Evolutionary conservation across 805 yeast genomes (phyloP), one percentile per base, ranked within the genome.

Genomic region (Candida patagonica): DNA sequence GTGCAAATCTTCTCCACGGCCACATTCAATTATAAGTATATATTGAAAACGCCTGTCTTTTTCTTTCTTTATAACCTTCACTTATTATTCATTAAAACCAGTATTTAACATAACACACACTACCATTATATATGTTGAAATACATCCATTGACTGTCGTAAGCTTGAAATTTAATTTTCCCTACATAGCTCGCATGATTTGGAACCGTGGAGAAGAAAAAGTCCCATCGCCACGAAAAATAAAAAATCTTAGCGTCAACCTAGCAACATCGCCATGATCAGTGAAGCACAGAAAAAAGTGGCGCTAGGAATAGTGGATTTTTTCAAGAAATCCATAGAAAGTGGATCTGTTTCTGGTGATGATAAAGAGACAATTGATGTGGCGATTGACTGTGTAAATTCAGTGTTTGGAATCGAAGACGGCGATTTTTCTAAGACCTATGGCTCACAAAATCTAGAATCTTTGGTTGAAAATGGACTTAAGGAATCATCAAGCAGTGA

Each of bases 371-470:
- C 96, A 7, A 69, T 89, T 51, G 96, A 87, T 49, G 94, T 89
- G 38, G 97, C 97, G 45, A 73, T 87, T 49, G 95, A 86, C 56
- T 86, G 96, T 66, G 75, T 92, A 42, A 75, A 83, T 19, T 97
- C 88, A 53, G 86, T 94, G 8, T 89, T 80, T 58, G 78, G 69
- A 37, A 77, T 88, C 20, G 68, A 72, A 48, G 69, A 71, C 50
- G 69, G 70, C 26, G 51, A 61, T 26, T 54, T 57, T 24, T 52
- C 42, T 13, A 44, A 33, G 35, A 58, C 59, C 6, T 44, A 45
- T 16, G 59, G 60, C 19, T 37, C 45, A 47, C 23, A 69, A 62
- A 46, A 75, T 70, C 53, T 65, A 59, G 26, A 80, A 74, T 35
- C 70, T 67, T 52, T 54, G 62, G 8, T 68, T 78, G 49, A 22